Evolutionary conservation across 1,284 basidiomycete species (phyloP).

Genomic region (Polyporus tsugae): DNA sequence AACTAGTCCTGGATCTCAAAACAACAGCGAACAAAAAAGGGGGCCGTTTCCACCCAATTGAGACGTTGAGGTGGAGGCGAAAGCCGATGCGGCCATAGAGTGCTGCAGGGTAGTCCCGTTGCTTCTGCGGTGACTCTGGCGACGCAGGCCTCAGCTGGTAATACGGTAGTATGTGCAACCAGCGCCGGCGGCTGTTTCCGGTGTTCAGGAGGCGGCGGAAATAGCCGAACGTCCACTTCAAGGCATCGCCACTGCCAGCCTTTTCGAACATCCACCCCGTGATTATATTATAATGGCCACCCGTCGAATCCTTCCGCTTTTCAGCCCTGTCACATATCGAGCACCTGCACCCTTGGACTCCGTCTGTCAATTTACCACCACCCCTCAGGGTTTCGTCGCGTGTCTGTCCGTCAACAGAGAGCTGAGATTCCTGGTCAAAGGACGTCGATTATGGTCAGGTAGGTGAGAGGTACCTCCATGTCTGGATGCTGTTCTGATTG

Average conservation of each 20-base stretch:
- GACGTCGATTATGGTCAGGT: not conserved
- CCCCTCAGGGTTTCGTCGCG: not conserved
- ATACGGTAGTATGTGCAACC: not conserved
- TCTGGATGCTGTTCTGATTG: not conserved
- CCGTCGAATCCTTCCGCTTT: not conserved
- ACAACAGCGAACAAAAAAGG: not conserved
- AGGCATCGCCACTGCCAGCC: constrained; percentile 2
- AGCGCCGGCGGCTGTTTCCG: not conserved
- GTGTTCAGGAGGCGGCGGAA: not conserved
- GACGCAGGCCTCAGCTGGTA: not conserved
- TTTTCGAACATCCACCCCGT: not conserved
- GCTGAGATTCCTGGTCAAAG: not conserved
- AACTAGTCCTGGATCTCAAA: constrained; percentile 10
- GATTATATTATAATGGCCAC: not conserved
- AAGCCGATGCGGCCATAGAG: not conserved
- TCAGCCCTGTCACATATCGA: not conserved
- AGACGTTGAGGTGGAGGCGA: not conserved
- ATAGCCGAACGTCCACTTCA: not conserved
- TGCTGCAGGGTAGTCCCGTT: not conserved
- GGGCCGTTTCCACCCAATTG: not conserved
- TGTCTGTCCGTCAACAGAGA: not conserved
- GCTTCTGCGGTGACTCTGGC: not conserved
- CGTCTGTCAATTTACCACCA: not conserved
- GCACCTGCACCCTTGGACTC: not conserved
- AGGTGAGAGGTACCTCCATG: not conserved